Percentiles rank a stretch among this genome's conserved stretches.
Evolutionary conservation across 2,329 filamentous ascomycete genomes (phyloP).

Genomic region (Lecanicillium sp.): DNA sequence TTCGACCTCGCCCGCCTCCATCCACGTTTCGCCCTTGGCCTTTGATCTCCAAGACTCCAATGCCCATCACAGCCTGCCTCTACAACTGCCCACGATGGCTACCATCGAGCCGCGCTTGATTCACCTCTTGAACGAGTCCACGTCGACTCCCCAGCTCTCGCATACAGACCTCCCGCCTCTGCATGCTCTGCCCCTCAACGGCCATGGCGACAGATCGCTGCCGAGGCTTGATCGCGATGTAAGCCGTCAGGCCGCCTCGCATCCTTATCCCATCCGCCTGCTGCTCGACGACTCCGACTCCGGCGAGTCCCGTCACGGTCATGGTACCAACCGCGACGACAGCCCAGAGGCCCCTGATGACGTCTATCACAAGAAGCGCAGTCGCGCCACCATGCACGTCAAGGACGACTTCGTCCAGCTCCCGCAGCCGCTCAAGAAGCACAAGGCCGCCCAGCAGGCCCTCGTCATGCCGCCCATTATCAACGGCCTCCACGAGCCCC

Average conservation of each 20-base stretch:
- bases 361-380: constrained; percentile 48
- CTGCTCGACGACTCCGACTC: constrained; percentile 35
- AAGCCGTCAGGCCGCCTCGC: constrained; percentile 21
- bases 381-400: constrained; percentile 33
- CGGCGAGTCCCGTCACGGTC: constrained; percentile 35
- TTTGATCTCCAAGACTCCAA: too few species aligned
- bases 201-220: constrained; percentile 39
- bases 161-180: constrained; percentile 51
- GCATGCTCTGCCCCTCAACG: constrained; percentile 40
- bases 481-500: constrained; percentile 57
- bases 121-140: constrained; percentile 55
- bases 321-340: constrained; percentile 41
- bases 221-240: constrained; percentile 48
- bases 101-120: constrained; percentile 64
- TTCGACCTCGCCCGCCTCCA: not conserved
- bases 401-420: constrained; percentile 60
- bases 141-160: constrained; percentile 38
- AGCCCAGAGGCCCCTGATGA: constrained; percentile 39
- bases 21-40: too few species aligned
- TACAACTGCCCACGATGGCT: constrained; percentile 44
- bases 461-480: constrained; percentile 58
- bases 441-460: constrained; percentile 51
- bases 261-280: constrained; percentile 33
- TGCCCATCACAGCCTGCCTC: constrained; percentile 1
- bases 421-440: constrained; percentile 59